Evolutionary conservation across 2,329 filamentous ascomycete species (phyloP).

Genomic region (Penicillium sp.): DNA sequence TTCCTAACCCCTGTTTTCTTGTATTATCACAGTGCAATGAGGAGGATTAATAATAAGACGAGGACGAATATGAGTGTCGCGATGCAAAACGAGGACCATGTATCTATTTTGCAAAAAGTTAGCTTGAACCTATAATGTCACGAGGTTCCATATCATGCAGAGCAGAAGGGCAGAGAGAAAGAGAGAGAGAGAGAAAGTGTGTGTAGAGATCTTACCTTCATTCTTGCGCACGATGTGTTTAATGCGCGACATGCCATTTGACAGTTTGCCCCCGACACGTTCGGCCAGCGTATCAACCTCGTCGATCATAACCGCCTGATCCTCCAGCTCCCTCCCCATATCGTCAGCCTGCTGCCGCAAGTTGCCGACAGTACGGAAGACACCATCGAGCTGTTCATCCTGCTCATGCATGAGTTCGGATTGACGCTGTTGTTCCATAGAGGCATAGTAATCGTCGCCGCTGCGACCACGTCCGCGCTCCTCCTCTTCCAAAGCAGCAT

Average conservation of each 20-base stretch:
- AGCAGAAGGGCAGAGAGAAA: background rate
- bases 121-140: constrained; percentile 25
- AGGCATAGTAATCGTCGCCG: constrained; percentile 67
- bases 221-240: constrained; percentile 82
- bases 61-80: constrained; percentile 83
- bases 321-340: constrained; percentile 95
- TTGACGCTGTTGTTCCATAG: constrained; percentile 90
- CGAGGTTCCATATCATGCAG: constrained; percentile 2
- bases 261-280: constrained; percentile 80
- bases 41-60: constrained; percentile 79
- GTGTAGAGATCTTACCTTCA: constrained; percentile 66
- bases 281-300: constrained; percentile 83
- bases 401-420: constrained; percentile 90
- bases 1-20: constrained; percentile 20
- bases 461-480: constrained; percentile 33
- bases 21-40: constrained; percentile 61
- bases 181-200: constrained; percentile 6
- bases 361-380: constrained; percentile 91
- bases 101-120: constrained; percentile 49
- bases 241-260: constrained; percentile 84
- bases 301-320: constrained; percentile 86
- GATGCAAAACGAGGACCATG: constrained; percentile 86
- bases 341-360: constrained; percentile 86
- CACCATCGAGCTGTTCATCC: constrained; percentile 87
- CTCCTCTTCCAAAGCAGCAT: constrained; percentile 45